Conservation (phyloP, 805 yeast genomes). For the Tetrapisispora iriomotensis region DNA sequence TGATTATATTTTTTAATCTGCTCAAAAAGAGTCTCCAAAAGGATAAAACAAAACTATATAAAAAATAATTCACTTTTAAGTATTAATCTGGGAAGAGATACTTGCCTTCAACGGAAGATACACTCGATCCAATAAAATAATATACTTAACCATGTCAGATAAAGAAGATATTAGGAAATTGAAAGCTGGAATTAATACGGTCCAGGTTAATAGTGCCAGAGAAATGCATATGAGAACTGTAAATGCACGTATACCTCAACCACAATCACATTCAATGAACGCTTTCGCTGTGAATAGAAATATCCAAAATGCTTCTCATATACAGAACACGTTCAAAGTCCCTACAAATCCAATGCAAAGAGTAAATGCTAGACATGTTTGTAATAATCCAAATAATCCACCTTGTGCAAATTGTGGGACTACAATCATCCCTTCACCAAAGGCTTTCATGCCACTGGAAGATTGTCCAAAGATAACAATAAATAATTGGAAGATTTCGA, state of each 20-base stretch:
- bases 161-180: not conserved
- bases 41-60: no score
- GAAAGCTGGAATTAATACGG: slow-evolving; percentile 26
- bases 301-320: not conserved
- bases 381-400: slow-evolving; percentile 32
- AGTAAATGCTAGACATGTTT: slow-evolving; percentile 14
- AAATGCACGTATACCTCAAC: slow-evolving; percentile 27
- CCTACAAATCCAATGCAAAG: not conserved
- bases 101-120: no score
- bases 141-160: not conserved
- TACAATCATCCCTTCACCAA: slow-evolving; percentile 71
- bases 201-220: slow-evolving; percentile 52
- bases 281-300: not conserved
- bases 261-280: not conserved
- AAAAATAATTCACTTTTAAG: no score
- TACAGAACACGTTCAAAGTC: not conserved
- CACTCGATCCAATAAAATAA: no score
- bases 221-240: slow-evolving; percentile 43
- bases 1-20: no score
- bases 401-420: slow-evolving; percentile 57
- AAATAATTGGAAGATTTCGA: slow-evolving; percentile 65
- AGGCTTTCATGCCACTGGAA: slow-evolving; percentile 49
- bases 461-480: slow-evolving; percentile 64
- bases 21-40: no score
- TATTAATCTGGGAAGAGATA: no score